Evolutionary conservation across 306 rosid genomes (phyloP).

Genomic region (Dicorynia guianensis): DNA sequence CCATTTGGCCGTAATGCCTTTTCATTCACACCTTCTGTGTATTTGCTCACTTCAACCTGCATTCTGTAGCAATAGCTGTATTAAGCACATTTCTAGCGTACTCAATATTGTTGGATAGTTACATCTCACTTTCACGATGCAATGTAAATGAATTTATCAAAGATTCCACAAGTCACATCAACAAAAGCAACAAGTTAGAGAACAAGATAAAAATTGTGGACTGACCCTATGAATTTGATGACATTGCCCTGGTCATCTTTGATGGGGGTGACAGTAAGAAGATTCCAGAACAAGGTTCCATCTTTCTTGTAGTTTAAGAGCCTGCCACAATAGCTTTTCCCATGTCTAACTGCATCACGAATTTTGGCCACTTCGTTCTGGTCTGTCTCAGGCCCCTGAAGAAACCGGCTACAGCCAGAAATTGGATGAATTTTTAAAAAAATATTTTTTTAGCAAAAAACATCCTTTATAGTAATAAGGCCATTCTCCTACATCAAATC

Average conservation of each 20-base stretch:
- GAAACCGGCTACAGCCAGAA: slow-evolving; percentile 86
- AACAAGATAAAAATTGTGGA: slow-evolving; percentile 20
- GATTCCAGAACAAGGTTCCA: slow-evolving; percentile 95
- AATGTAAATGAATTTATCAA: neutral
- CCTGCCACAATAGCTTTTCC: slow-evolving; percentile 83
- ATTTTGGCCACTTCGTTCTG: slow-evolving; percentile 75
- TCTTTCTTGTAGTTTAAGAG: slow-evolving; percentile 92
- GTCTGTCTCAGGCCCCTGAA: slow-evolving; percentile 93
- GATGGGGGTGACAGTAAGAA: slow-evolving; percentile 90
- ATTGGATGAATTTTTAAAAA: slow-evolving; percentile 1
- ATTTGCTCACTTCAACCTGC: slow-evolving; percentile 98
- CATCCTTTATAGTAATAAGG: neutral
- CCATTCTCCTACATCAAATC: neutral
- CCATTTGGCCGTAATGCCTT: slow-evolving; percentile 79
- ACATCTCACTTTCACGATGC: neutral
- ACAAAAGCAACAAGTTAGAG: slow-evolving; percentile 21
- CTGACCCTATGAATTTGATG: slow-evolving; percentile 91
- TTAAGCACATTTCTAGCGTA: slow-evolving; percentile 23
- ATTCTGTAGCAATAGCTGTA: slow-evolving; percentile 66
- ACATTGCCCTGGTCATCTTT: slow-evolving; percentile 72
- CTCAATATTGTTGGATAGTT: neutral
- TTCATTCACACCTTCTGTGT: slow-evolving; percentile 87
- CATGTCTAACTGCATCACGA: slow-evolving; percentile 73
- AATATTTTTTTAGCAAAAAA: slow-evolving; percentile 22
- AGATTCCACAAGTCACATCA: neutral